A percentile compares a stretch with the other conserved stretches of the same genome.
phyloP scores from a whole-genome alignment of 306 rosid species.

The Lablab purpureus region DNA sequence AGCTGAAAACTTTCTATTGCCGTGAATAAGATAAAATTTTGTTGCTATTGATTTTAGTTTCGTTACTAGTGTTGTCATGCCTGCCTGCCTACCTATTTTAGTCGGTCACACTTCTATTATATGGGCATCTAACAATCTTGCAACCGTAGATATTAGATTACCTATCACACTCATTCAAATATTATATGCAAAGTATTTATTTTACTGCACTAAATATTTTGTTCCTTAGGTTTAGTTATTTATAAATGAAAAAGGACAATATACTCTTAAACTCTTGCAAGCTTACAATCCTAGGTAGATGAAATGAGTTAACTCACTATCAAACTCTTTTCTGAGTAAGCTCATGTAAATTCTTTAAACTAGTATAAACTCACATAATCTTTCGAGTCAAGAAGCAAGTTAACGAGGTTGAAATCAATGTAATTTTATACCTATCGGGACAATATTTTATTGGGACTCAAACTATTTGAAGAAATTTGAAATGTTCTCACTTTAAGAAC shows the following conservation, averaged over 20 bases:
- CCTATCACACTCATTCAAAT: neutral
- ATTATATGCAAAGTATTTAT: neutral
- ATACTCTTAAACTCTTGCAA: too few relatives aligned
- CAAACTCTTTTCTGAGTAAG: too few relatives aligned
- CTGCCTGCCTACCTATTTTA: neutral
- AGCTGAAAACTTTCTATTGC: slow-evolving; percentile 3
- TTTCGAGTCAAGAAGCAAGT: too few relatives aligned
- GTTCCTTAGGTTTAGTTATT: slow-evolving; percentile 11
- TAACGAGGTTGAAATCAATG: too few relatives aligned
- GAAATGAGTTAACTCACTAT: too few relatives aligned
- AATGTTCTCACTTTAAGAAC: too few relatives aligned
- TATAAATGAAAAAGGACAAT: neutral
- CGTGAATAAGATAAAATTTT: slow-evolving; percentile 13
- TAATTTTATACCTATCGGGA: too few relatives aligned
- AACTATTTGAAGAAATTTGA: too few relatives aligned
- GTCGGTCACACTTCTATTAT: neutral
- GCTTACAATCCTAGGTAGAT: too few relatives aligned
- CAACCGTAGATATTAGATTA: neutral
- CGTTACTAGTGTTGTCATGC: neutral
- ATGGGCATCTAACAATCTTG: slow-evolving; percentile 18
- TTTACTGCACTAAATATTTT: slow-evolving; percentile 3
- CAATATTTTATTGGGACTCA: too few relatives aligned
- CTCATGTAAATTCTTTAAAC: too few relatives aligned
- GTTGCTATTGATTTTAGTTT: slow-evolving; percentile 21
- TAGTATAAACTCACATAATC: too few relatives aligned